Evolutionary conservation across 495 filamentous ascomycete genomes (phyloP), one percentile per base, ranked within the genome.

Genomic region (Penicillium antarcticum): DNA sequence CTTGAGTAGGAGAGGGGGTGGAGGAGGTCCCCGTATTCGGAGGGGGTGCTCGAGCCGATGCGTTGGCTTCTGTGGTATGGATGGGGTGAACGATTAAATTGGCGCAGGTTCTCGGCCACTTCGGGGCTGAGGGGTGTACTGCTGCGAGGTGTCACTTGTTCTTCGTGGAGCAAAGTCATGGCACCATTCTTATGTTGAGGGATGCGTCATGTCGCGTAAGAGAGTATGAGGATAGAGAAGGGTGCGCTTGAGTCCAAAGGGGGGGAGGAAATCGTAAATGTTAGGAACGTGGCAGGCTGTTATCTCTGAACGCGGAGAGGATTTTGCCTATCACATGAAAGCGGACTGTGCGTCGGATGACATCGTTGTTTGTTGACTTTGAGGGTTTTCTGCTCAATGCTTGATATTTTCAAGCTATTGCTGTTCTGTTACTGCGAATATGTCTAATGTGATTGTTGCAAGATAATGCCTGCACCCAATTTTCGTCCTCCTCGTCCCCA

Each of bases 1-100:
- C 60, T 52, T 48, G 62, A 51, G 54, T 61, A 53, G 40, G 51
- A 60, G 46, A 43, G 44, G 37, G 55, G 57, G 29, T 53, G 61
- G 31, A 55, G 57, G 18, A 55, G 61, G 55, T 66, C 63, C 52
- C 55, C 58, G 44, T 57, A 45, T 42, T 63, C 65, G 49, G 62
- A 63, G 46, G 58, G 57, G 10, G 60, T 58, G 12, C 56, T 48
- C 24, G 62, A 58, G 23, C 51, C 37, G 41, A 56, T 44, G 1
- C 53, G 54, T 51, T 58, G 53, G 43, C 67, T 76, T 54, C 80
- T 82, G 59, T 83, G 78, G 57, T 91, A 91, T 6, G 88, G 88
- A 70, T 91, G 87, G 34, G 88, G 87, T 35, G 88, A 90, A 60
- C 87, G 85, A 44, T 84, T 86, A 39, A 82, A 76, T 31, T 74